Conservation (phyloP, 2,329 filamentous ascomycete species). For the Emmonsia crescens region DNA sequence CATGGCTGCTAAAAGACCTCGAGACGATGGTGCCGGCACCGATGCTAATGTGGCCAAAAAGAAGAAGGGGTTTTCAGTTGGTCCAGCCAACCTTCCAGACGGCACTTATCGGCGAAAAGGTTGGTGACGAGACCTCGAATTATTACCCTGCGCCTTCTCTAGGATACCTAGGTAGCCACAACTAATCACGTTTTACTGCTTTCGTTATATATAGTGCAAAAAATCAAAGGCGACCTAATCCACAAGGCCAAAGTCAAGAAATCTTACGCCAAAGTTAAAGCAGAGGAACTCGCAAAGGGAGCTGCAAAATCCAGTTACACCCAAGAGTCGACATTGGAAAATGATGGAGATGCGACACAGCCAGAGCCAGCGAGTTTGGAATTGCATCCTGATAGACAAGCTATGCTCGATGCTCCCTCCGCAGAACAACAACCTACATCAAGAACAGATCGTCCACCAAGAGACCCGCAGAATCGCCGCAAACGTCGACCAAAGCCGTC, state of each 20-base stretch:
- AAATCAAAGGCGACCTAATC: slow-evolving; percentile 82
- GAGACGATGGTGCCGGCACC: slow-evolving; percentile 9
- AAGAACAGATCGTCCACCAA: slow-evolving; percentile 14
- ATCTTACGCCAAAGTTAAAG: slow-evolving; percentile 79
- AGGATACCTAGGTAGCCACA: not conserved
- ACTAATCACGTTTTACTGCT: not conserved
- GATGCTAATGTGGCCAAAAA: slow-evolving; percentile 28
- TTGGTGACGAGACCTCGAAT: slow-evolving; percentile 19
- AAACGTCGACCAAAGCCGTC: slow-evolving; percentile 33
- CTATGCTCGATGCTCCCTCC: slow-evolving; percentile 43
- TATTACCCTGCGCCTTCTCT: not conserved
- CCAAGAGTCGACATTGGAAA: slow-evolving; percentile 22
- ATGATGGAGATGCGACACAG: slow-evolving; percentile 15
- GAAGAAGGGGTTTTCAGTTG: slow-evolving; percentile 70
- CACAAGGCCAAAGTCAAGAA: slow-evolving; percentile 91
- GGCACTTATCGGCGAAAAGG: slow-evolving; percentile 77
- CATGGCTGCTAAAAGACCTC: slow-evolving; percentile 14
- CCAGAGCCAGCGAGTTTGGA: slow-evolving; percentile 35
- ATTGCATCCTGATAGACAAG: slow-evolving; percentile 50
- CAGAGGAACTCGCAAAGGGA: slow-evolving; percentile 37
- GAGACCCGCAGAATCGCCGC: slow-evolving; percentile 19
- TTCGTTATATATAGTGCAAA: slow-evolving; percentile 49
- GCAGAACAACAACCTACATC: slow-evolving; percentile 5
- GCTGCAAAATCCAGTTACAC: slow-evolving; percentile 25
- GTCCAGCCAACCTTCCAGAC: slow-evolving; percentile 82